These are phyloP conservation scores for Aspergillus nomiae DNA, from an alignment of 2,329 filamentous ascomycete species.

Conservation along the genomic window DNA sequence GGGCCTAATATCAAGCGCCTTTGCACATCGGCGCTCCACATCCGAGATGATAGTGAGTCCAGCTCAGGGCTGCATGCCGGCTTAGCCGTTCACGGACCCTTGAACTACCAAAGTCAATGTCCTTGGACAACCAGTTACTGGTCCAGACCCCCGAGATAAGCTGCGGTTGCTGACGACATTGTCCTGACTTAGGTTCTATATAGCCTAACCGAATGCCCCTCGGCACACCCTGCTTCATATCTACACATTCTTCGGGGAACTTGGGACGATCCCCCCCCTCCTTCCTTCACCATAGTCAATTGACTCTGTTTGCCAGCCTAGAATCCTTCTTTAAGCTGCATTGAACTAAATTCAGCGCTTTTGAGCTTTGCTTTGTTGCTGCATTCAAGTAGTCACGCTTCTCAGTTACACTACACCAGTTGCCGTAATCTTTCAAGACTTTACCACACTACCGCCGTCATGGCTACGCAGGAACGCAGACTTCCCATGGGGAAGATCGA, in stretches of 20 bases:
- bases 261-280: neutral
- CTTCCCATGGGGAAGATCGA: constrained; percentile 62
- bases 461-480: constrained; percentile 35
- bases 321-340: neutral
- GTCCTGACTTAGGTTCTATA: neutral
- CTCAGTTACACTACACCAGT: neutral
- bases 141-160: neutral
- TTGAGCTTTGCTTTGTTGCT: neutral
- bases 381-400: neutral
- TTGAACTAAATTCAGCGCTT: neutral
- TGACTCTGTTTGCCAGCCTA: neutral
- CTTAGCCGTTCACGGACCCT: neutral
- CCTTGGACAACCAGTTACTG: neutral
- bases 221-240: neutral
- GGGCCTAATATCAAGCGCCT: too few species aligned
- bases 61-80: neutral
- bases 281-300: neutral
- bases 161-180: constrained; percentile 1
- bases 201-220: neutral
- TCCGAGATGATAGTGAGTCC: neutral
- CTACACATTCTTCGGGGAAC: neutral
- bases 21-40: neutral
- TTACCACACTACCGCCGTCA: constrained; percentile 8
- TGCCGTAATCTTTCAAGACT: too few species aligned
- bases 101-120: neutral